phyloP scores from a whole-genome alignment of 2,329 filamentous ascomycete species.

The Plenodomus tracheiphilus region DNA sequence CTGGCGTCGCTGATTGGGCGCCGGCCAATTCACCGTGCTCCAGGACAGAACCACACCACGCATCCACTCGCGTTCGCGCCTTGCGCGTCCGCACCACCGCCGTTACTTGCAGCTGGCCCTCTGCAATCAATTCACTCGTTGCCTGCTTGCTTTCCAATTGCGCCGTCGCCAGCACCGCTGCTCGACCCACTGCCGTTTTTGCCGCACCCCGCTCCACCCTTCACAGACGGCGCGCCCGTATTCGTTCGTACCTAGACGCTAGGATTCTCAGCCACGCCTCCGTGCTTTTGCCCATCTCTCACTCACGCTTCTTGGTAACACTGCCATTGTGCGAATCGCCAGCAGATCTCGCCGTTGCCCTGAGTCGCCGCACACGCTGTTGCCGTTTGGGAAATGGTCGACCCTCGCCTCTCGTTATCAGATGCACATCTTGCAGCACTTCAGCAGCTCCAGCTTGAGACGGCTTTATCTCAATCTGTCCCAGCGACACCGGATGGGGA shows the following conservation, averaged over 20 bases:
- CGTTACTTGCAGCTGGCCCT: neutral
- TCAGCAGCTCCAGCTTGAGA: conserved; percentile 16
- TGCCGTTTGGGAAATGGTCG: neutral
- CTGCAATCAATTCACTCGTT: neutral
- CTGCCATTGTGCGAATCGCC: conserved; percentile 15
- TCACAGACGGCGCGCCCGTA: conserved; percentile 19
- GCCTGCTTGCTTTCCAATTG: neutral
- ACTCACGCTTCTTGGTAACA: conserved; percentile 15
- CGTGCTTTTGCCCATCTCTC: conserved; percentile 19
- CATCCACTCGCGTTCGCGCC: neutral
- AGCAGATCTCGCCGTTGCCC: conserved; percentile 10
- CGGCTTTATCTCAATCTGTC: conserved; percentile 16
- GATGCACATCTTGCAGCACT: conserved; percentile 4
- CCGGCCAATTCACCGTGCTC: neutral
- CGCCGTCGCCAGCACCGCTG: neutral
- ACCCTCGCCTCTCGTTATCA: conserved; percentile 10
- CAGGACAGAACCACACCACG: neutral
- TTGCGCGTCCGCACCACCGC: neutral
- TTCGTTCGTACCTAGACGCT: conserved; percentile 26
- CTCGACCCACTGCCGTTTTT: conserved; percentile 19
- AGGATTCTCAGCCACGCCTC: conserved; percentile 32
- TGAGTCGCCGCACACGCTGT: conserved; percentile 16
- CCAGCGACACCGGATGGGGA: conserved; percentile 25
- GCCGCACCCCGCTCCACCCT: conserved; percentile 11
- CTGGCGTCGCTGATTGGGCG: neutral